These are phyloP conservation scores for Lachnellula cervina DNA, from an alignment of 2,329 filamentous ascomycete species.

Conservation along the genomic window DNA sequence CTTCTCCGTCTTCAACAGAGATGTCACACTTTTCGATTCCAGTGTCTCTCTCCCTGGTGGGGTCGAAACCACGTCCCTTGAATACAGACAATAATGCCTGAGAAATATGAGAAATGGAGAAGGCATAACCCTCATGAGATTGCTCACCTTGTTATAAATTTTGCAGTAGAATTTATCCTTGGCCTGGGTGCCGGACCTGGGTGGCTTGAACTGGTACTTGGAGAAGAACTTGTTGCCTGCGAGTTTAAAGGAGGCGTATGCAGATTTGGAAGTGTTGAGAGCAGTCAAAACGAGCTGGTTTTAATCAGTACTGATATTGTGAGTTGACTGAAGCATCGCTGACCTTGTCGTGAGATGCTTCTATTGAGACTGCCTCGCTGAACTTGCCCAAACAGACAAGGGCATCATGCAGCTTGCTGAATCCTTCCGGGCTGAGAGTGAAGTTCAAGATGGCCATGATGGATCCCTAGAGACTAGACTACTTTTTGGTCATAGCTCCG, in stretches of 20 bases:
- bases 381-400: slow-evolving; percentile 74
- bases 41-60: slow-evolving; percentile 59
- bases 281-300: slow-evolving; percentile 65
- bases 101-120: neutral
- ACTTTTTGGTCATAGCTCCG: neutral
- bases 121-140: neutral
- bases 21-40: slow-evolving; percentile 72
- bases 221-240: slow-evolving; percentile 66
- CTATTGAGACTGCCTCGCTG: slow-evolving; percentile 72
- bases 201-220: slow-evolving; percentile 60
- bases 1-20: slow-evolving; percentile 64
- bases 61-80: slow-evolving; percentile 60
- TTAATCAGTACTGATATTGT: slow-evolving; percentile 9
- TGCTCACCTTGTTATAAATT: slow-evolving; percentile 62
- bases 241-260: slow-evolving; percentile 69
- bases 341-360: slow-evolving; percentile 36
- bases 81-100: slow-evolving; percentile 70
- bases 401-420: slow-evolving; percentile 65
- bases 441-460: slow-evolving; percentile 63
- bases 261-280: slow-evolving; percentile 75
- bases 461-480: neutral
- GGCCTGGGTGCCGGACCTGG: slow-evolving; percentile 10
- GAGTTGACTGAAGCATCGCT: neutral
- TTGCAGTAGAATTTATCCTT: slow-evolving; percentile 64
- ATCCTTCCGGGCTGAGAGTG: slow-evolving; percentile 68